A percentile compares a stretch with the other conserved stretches of the same genome.
phyloP scores from a whole-genome alignment of 495 filamentous ascomycete genomes.

The Emericellopsis terricola region DNA sequence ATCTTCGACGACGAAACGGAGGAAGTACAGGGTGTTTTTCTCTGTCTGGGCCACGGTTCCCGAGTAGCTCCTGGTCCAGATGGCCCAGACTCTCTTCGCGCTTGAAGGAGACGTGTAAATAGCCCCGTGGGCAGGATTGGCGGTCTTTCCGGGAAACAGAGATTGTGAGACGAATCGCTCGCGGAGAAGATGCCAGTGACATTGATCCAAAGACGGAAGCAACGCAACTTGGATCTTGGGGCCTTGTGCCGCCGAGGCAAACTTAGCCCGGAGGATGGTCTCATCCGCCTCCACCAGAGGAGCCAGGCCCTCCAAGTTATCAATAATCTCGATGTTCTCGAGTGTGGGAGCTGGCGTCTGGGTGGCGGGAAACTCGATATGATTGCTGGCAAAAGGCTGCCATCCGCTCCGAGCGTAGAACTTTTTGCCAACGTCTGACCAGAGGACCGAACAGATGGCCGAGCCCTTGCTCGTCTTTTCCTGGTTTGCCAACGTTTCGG shows the following conservation, averaged over 20 bases:
- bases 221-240: conserved; percentile 41
- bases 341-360: background rate
- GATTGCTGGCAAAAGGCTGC: conserved; percentile 51
- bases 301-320: conserved; percentile 33
- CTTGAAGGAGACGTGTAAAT: conserved; percentile 29
- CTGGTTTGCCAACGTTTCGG: conserved; percentile 6
- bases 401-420: conserved; percentile 79
- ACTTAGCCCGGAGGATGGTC: conserved; percentile 17
- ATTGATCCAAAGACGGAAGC: conserved; percentile 49
- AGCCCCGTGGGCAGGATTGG: conserved; percentile 54
- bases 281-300: conserved; percentile 42
- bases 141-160: conserved; percentile 30
- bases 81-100: conserved; percentile 43
- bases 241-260: conserved; percentile 14
- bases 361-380: conserved; percentile 37
- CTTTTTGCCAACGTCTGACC: conserved; percentile 87
- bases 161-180: conserved; percentile 64
- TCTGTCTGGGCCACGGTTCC: conserved; percentile 17
- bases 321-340: conserved; percentile 9
- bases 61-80: conserved; percentile 64
- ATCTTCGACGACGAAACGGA: conserved; percentile 60
- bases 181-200: conserved; percentile 72
- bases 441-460: conserved; percentile 49
- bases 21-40: conserved; percentile 58
- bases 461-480: conserved; percentile 1